Base-by-base conservation (phyloP, 345 rosid species). In the Corchorus capsularis region DNA sequence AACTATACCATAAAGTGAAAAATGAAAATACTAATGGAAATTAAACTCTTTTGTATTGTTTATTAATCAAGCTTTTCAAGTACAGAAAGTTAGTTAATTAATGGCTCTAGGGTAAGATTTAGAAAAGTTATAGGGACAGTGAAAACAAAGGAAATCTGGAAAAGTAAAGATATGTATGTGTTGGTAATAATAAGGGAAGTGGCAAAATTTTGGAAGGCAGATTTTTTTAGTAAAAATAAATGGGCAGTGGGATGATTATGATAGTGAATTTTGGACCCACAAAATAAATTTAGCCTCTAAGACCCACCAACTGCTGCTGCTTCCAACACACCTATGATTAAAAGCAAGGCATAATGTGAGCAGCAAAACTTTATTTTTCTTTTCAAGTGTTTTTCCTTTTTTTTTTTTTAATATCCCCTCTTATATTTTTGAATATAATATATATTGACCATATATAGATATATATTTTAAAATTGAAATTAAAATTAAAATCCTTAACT, bases 291-390 rank as follows among this genome's bases (percentile, higher is more conserved):
- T 76, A 69, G 59, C 27, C 22, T 72, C 19, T 34, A 75, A 27
- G 81, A 49, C 80, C 86, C 83, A 80, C 82, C 86, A 76, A 67
- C 82, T 67, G 46, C 69, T 39, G 32, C 83, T 63, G 14, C 39
- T 69, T 79, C 80, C 68, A 75, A 70, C 81, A 82, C 73, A 53
- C 79, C 56, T 69, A 76, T 81, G 82, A 82, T 69, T 82, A 75
- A 81, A 75, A 78, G 83, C 74, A 49, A 75, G 22, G 63, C 71
- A 80, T 43, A 75, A 56, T 63, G 50, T 63, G 54, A 54, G 72
- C 9, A 0, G 45, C 16, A 65, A 49, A 8, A 43, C 4, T 61
- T 64, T 32, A 17, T 45, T 37, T 9, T 72, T 5, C 55, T 56
- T 16, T n/a, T 27, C 27, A 27, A 39, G 43, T 39, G 2, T 8